These are phyloP conservation scores for Ustilago curta DNA, from an alignment of 1,284 basidiomycete genomes.

Conservation along the genomic window DNA sequence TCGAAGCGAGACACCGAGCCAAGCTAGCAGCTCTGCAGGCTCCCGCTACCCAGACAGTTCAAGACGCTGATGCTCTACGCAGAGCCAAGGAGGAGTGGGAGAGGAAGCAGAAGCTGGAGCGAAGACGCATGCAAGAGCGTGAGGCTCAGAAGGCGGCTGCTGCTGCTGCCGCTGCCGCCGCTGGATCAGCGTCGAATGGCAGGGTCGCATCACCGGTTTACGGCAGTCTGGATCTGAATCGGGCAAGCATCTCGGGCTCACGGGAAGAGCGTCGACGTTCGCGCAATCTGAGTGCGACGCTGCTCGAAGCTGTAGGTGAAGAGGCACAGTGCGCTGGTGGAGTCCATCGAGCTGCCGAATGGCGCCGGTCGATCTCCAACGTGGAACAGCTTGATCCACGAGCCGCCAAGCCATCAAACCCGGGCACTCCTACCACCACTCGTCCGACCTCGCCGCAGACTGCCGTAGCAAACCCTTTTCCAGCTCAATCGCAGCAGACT, in stretches of 20 bases:
- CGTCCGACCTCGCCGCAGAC: slow-evolving; percentile 36
- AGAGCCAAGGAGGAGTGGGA: slow-evolving; percentile 53
- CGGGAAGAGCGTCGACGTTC: slow-evolving; percentile 44
- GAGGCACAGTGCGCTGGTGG: slow-evolving; percentile 18
- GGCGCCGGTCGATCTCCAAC: slow-evolving; percentile 45
- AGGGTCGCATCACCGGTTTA: slow-evolving; percentile 26
- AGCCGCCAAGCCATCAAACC: slow-evolving; percentile 17
- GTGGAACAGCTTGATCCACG: slow-evolving; percentile 34
- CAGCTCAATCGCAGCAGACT: slow-evolving; percentile 13
- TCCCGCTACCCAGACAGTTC: slow-evolving; percentile 43
- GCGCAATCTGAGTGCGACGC: slow-evolving; percentile 35
- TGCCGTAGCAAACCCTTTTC: slow-evolving; percentile 26
- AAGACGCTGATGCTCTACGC: slow-evolving; percentile 45
- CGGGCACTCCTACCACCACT: slow-evolving; percentile 25
- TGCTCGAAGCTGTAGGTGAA: slow-evolving; percentile 44
- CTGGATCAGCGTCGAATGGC: slow-evolving; percentile 20
- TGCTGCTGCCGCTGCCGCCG: slow-evolving; percentile 22
- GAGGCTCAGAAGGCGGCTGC: slow-evolving; percentile 39
- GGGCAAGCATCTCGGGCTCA: slow-evolving; percentile 2
- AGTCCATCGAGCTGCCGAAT: slow-evolving; percentile 34
- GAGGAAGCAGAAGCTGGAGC: slow-evolving; percentile 38
- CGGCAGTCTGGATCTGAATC: slow-evolving; percentile 12
- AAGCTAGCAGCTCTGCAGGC: slow-evolving; percentile 52
- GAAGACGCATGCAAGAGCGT: slow-evolving; percentile 42
- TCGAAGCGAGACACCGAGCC: slow-evolving; percentile 48